phyloP scores from a whole-genome alignment of 768 basidiomycete genomes.

The Pulveroboletus ravenelii region DNA sequence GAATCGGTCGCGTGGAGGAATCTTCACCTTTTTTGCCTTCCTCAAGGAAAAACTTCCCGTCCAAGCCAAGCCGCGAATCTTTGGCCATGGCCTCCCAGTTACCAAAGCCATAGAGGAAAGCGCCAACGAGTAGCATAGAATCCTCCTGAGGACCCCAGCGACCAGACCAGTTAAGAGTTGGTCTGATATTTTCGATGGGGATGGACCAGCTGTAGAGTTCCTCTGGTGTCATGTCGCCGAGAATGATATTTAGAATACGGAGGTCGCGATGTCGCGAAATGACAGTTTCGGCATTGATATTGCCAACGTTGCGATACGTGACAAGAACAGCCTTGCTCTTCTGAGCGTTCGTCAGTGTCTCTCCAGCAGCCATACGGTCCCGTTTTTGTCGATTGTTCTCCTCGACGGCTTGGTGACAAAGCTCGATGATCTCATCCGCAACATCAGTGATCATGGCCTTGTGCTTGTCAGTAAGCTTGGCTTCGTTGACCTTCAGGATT shows the following conservation, averaged over 20 bases:
- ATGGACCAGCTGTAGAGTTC: slow-evolving; percentile 82
- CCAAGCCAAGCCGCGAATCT: slow-evolving; percentile 76
- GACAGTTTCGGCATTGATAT: slow-evolving; percentile 97
- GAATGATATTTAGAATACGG: slow-evolving; percentile 77
- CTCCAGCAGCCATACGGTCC: slow-evolving; percentile 69
- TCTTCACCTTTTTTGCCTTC: slow-evolving; percentile 95
- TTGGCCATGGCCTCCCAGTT: slow-evolving; percentile 96
- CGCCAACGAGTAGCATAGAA: slow-evolving; percentile 90
- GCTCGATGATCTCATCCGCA: slow-evolving; percentile 86
- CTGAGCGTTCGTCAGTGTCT: slow-evolving; percentile 86
- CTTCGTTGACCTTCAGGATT: slow-evolving; percentile 67
- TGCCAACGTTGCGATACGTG: slow-evolving; percentile 80
- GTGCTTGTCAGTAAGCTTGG: slow-evolving; percentile 92
- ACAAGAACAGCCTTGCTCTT: slow-evolving; percentile 97
- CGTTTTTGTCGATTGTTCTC: slow-evolving; percentile 82
- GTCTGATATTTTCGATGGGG: slow-evolving; percentile 89
- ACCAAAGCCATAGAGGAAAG: slow-evolving; percentile 90
- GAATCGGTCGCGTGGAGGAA: slow-evolving; percentile 78
- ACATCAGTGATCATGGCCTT: slow-evolving; percentile 86
- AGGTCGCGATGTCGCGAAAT: slow-evolving; percentile 87
- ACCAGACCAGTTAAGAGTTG: slow-evolving; percentile 94
- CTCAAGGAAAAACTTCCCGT: slow-evolving; percentile 96
- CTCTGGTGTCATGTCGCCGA: slow-evolving; percentile 54
- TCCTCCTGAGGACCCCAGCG: slow-evolving; percentile 93
- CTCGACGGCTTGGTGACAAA: slow-evolving; percentile 78